These are phyloP conservation scores for Ustilago crameri DNA, from an alignment of 1,284 basidiomycete species.

Conservation along the genomic window DNA sequence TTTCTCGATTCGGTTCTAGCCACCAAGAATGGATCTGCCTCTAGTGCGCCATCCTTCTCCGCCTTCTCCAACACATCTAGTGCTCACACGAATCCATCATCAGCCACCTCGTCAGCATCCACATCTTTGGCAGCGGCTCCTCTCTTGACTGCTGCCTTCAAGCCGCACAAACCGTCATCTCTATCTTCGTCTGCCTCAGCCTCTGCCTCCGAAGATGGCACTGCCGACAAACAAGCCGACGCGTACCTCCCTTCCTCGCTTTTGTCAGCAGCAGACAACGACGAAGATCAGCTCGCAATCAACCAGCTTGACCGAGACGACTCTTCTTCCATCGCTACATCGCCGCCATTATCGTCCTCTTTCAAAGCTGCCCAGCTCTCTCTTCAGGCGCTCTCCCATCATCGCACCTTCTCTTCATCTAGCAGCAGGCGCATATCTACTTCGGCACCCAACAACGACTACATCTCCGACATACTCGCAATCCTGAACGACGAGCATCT, in stretches of 20 bases:
- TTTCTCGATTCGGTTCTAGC: constrained; percentile 39
- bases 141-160: constrained; percentile 39
- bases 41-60: constrained; percentile 15
- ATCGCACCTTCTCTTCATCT: constrained; percentile 26
- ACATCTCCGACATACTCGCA: constrained; percentile 41
- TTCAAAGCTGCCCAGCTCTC: constrained; percentile 52
- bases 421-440: constrained; percentile 40
- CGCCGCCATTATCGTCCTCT: constrained; percentile 46
- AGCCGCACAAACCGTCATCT: constrained; percentile 49
- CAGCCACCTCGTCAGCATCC: constrained; percentile 12
- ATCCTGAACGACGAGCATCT: constrained; percentile 46
- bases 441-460: constrained; percentile 25
- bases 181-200: constrained; percentile 51
- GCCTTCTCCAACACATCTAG: constrained; percentile 22
- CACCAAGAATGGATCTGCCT: constrained; percentile 16
- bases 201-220: constrained; percentile 52
- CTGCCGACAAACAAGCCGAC: constrained; percentile 22
- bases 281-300: not conserved
- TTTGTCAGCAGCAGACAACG: constrained; percentile 12
- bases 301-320: constrained; percentile 25
- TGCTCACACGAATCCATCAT: constrained; percentile 16
- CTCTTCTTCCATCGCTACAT: constrained; percentile 31
- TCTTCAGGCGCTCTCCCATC: constrained; percentile 40
- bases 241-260: constrained; percentile 26
- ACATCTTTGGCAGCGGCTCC: constrained; percentile 23